A percentile compares a stretch with the other conserved stretches of the same genome.
phyloP scores from a whole-genome alignment of 352 stramenopile species.

The Peronospora destructor region DNA sequence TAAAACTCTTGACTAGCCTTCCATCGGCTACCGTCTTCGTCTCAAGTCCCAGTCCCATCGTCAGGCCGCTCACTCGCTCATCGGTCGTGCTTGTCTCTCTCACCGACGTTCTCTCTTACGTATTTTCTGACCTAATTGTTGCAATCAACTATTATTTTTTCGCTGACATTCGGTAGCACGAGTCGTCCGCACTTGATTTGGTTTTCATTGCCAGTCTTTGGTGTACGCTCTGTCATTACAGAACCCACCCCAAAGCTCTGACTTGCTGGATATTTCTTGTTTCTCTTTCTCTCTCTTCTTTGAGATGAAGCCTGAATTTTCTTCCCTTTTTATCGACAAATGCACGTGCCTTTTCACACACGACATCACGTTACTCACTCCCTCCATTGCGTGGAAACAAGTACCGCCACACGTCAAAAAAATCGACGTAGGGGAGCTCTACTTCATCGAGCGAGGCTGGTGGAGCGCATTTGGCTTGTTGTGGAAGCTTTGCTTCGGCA shows the following conservation, averaged over 20 bases:
- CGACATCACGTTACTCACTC: constrained; percentile 1
- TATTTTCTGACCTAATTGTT: constrained; percentile 26
- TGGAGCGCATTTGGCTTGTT: constrained; percentile 51
- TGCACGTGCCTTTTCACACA: constrained; percentile 22
- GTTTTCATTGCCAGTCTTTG: constrained; percentile 1
- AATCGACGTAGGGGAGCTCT: constrained; percentile 18
- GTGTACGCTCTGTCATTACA: constrained; percentile 7
- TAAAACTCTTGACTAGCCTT: constrained; percentile 11
- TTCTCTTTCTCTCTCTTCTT: constrained; percentile 3
- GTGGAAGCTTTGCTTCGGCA: constrained; percentile 31
- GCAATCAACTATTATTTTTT: constrained; percentile 24
- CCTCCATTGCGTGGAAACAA: constrained; percentile 23
- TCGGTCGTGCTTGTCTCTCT: constrained; percentile 26
- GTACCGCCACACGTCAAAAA: constrained; percentile 24
- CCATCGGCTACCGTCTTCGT: constrained; percentile 16
- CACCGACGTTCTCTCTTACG: constrained; percentile 10
- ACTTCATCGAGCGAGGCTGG: constrained; percentile 69
- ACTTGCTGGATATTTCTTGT: constrained; percentile 19
- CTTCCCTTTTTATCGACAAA: constrained; percentile 19
- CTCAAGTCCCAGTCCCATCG: constrained; percentile 8
- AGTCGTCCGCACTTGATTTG: constrained; percentile 17
- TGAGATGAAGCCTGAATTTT: constrained; percentile 3
- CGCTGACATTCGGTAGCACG: constrained; percentile 30
- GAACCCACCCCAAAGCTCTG: constrained; percentile 9
- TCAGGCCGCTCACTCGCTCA: constrained; percentile 21